Conservation (phyloP, 805 yeast genomes). For the Wickerhamia fluorescens region DNA sequence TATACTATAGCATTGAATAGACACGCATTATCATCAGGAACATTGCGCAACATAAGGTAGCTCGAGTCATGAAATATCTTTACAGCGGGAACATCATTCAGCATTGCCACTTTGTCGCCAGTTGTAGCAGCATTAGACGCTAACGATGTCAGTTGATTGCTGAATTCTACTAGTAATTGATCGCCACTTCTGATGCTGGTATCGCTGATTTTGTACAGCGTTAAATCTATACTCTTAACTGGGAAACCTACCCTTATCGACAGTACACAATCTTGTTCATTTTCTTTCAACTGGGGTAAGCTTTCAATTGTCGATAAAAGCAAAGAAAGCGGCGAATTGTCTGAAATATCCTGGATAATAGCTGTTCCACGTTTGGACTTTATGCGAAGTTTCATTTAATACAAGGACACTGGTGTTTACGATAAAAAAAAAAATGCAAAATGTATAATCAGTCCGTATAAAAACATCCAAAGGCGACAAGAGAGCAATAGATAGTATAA, state of each 20-base stretch:
- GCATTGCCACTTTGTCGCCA: too few relatives aligned
- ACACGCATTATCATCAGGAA: constrained; percentile 77
- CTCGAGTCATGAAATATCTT: too few relatives aligned
- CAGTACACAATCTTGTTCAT: constrained; percentile 2
- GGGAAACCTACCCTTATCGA: constrained; percentile 54
- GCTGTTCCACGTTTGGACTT: constrained; percentile 4
- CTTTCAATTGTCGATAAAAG: constrained; percentile 4
- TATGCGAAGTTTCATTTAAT: constrained; percentile 8
- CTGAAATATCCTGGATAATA: constrained; percentile 3
- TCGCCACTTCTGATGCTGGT: constrained; percentile 55
- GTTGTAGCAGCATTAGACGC: too few relatives aligned
- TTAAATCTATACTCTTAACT: constrained; percentile 52
- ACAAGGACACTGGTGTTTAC: neutral
- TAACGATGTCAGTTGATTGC: too few relatives aligned
- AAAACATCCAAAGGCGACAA: too few relatives aligned
- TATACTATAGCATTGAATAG: constrained; percentile 60
- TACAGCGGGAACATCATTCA: too few relatives aligned
- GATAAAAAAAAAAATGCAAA: too few relatives aligned
- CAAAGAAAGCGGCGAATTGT: constrained; percentile 1
- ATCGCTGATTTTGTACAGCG: constrained; percentile 28
- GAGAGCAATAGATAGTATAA: too few relatives aligned
- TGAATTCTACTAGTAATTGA: constrained; percentile 37
- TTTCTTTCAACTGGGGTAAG: constrained; percentile 7
- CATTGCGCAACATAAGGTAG: constrained; percentile 44
- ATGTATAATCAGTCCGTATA: too few relatives aligned